Evolutionary conservation across 192 early-diverging fungal genomes (phyloP).

Genomic region (Coemansia erecta): DNA sequence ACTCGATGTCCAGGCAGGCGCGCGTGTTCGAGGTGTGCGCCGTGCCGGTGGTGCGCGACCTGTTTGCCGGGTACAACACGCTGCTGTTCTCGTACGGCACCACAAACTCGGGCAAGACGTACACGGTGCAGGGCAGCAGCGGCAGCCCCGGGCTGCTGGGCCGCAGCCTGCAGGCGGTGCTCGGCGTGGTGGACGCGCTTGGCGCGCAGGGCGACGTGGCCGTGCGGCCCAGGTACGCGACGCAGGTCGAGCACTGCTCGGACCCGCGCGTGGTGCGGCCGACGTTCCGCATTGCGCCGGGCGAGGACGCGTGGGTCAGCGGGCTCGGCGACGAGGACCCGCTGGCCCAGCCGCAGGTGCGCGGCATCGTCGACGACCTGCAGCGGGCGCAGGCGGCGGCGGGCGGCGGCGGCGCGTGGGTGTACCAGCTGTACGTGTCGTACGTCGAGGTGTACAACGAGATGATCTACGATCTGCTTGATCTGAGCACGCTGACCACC

Average conservation of each 20-base stretch:
- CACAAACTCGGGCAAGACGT: constrained; percentile 71
- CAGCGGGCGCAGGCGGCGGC: constrained; percentile 12
- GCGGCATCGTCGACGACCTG: constrained; percentile 21
- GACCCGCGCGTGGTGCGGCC: constrained; percentile 31
- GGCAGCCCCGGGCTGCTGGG: constrained; percentile 58
- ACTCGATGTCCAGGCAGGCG: constrained; percentile 46
- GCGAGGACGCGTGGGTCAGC: constrained; percentile 44
- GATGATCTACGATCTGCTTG: constrained; percentile 81
- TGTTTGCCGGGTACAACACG: constrained; percentile 60
- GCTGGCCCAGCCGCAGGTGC: constrained; percentile 1
- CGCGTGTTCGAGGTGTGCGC: constrained; percentile 61
- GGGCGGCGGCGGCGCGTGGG: constrained; percentile 51
- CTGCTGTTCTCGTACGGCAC: constrained; percentile 70
- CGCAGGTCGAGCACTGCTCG: constrained; percentile 45
- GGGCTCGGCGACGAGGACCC: constrained; percentile 10
- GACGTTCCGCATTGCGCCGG: constrained; percentile 32
- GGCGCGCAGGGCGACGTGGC: constrained; percentile 40
- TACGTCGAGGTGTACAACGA: constrained; percentile 92
- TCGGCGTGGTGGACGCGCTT: constrained; percentile 52
- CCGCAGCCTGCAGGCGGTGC: constrained; percentile 57
- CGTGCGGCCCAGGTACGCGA: constrained; percentile 38
- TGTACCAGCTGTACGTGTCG: constrained; percentile 82
- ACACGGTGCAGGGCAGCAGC: constrained; percentile 59
- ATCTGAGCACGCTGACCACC: constrained; percentile 44
- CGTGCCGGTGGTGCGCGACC: constrained; percentile 56